Evolutionary conservation across 2,329 filamentous ascomycete species (phyloP).

Genomic region (Coniochaeta sp.): DNA sequence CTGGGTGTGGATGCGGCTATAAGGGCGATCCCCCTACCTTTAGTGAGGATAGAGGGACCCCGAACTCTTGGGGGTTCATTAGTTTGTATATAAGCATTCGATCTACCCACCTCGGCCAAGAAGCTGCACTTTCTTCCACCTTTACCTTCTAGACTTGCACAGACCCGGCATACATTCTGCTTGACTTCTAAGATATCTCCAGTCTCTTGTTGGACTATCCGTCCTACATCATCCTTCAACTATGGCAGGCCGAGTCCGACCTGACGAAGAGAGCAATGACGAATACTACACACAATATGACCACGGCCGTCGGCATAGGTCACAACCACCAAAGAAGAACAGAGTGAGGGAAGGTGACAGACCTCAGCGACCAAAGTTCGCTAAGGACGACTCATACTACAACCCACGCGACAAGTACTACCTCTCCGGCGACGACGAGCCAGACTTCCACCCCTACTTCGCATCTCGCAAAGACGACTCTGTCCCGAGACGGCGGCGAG

Average conservation of each 20-base stretch:
- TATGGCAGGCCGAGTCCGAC: background rate
- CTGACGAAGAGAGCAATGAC: background rate
- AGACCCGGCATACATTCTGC: too few species aligned
- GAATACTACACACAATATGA: background rate
- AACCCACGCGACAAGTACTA: constrained; percentile 10
- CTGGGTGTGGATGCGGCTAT: background rate
- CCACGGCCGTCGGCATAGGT: constrained; percentile 1
- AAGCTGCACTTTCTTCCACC: background rate
- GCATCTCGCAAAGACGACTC: background rate
- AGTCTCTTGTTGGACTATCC: too few species aligned
- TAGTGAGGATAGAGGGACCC: background rate
- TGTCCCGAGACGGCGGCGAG: background rate
- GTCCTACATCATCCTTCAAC: background rate
- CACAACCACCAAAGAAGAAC: background rate
- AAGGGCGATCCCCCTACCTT: background rate
- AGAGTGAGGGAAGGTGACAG: background rate
- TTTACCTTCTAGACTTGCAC: background rate
- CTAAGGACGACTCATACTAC: constrained; percentile 9
- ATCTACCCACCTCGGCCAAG: background rate
- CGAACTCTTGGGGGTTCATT: background rate
- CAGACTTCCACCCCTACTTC: background rate
- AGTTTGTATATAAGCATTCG: background rate
- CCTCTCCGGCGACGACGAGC: constrained; percentile 7
- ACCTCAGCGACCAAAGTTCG: background rate
- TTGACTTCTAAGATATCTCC: too few species aligned